These are phyloP conservation scores for Sarocladium kiliense DNA, from an alignment of 2,329 filamentous ascomycete species.

Conservation along the genomic window DNA sequence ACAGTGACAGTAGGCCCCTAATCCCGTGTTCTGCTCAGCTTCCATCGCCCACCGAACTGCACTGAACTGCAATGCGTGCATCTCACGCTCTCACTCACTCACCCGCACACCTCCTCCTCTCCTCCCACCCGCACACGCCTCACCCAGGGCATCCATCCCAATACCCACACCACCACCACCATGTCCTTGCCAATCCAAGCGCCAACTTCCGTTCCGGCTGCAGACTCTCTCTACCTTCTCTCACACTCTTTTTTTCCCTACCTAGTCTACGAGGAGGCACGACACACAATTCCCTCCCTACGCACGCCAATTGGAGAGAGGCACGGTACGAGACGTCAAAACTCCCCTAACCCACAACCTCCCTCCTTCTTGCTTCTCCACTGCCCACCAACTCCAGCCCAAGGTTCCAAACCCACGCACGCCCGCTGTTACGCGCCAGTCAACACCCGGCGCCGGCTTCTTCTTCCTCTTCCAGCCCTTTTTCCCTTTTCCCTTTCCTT, in stretches of 20 bases:
- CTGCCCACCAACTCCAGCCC: not conserved
- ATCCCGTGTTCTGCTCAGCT: not conserved
- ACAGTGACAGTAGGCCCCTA: not conserved
- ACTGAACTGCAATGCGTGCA: too few species aligned
- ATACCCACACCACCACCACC: not conserved
- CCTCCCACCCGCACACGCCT: not conserved
- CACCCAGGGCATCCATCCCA: not conserved
- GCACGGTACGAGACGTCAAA: not conserved
- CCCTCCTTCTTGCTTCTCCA: conserved; percentile 8
- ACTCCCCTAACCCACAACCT: conserved; percentile 6
- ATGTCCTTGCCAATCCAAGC: not conserved
- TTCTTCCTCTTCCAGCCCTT: conserved; percentile 7
- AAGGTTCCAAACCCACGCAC: conserved; percentile 2
- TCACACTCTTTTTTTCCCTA: not conserved
- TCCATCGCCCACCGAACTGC: not conserved
- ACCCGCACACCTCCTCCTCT: not conserved
- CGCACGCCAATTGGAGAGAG: not conserved
- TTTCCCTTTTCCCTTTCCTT: conserved; percentile 1
- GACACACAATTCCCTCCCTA: not conserved
- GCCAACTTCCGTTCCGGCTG: conserved; percentile 4
- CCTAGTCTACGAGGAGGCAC: too few species aligned
- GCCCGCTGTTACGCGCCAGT: conserved; percentile 2
- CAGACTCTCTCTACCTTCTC: not conserved
- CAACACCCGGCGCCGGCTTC: not conserved
- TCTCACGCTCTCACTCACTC: not conserved